Conservation (phyloP, 108 stramenopile genomes). For the Pseudonitzschia delicatissima region DNA sequence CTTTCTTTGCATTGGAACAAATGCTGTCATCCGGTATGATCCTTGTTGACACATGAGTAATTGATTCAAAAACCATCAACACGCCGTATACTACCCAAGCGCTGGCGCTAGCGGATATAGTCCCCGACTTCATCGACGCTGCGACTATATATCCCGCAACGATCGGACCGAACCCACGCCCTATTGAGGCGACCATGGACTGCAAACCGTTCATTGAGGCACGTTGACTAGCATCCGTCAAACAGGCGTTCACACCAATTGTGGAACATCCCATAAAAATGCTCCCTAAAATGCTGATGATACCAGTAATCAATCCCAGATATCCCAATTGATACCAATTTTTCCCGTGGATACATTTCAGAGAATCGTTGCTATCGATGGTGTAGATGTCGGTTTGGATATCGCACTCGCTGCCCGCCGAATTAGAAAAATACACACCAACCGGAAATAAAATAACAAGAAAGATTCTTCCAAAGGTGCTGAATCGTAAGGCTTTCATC, state of each 20-base stretch:
- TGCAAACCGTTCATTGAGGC: constrained; percentile 70
- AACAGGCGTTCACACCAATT: constrained; percentile 53
- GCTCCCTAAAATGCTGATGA: constrained; percentile 35
- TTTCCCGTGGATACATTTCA: too few relatives aligned
- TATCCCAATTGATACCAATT: constrained; percentile 20
- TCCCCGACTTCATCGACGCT: neutral
- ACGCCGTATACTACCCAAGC: neutral
- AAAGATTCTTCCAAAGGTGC: constrained; percentile 28
- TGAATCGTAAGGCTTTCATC: constrained; percentile 37
- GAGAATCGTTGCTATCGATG: too few relatives aligned
- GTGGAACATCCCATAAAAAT: constrained; percentile 54
- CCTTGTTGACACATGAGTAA: neutral
- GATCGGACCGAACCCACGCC: constrained; percentile 53
- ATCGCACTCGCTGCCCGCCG: neutral
- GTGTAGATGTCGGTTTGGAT: neutral
- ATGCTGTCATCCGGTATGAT: neutral
- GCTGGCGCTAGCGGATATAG: neutral
- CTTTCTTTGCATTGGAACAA: too few relatives aligned
- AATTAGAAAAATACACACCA: constrained; percentile 19
- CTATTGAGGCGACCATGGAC: constrained; percentile 50
- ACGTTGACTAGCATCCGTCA: constrained; percentile 42
- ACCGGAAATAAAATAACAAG: constrained; percentile 51
- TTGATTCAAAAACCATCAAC: neutral
- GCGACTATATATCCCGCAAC: constrained; percentile 43
- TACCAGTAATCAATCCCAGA: constrained; percentile 33